These are phyloP conservation scores for Gloeostereum incarnatum DNA, from an alignment of 768 basidiomycete genomes.

Conservation along the genomic window DNA sequence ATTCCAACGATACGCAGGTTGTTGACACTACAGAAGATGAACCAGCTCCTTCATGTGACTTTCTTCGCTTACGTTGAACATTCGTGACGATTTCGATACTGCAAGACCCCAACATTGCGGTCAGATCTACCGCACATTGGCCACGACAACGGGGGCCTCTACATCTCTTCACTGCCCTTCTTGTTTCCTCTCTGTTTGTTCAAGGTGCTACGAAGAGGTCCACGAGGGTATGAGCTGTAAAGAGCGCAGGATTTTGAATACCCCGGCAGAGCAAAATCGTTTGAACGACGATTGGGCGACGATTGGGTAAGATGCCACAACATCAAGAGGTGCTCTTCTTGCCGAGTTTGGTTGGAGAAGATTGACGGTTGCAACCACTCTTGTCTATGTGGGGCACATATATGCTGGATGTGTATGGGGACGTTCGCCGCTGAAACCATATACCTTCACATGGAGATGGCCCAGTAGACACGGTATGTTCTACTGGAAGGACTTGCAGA, in stretches of 20 bases:
- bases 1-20: conserved; percentile 42
- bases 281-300: too few species aligned
- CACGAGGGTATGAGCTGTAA: conserved; percentile 46
- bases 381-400: too few species aligned
- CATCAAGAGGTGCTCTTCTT: too few species aligned
- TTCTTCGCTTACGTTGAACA: conserved; percentile 48
- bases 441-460: too few species aligned
- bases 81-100: conserved; percentile 50
- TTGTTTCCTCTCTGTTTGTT: conserved; percentile 39
- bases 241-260: conserved; percentile 19
- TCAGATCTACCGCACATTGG: conserved; percentile 44
- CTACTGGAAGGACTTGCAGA: too few species aligned
- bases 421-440: too few species aligned
- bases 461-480: too few species aligned
- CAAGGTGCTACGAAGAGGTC: conserved; percentile 35
- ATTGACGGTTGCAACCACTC: too few species aligned
- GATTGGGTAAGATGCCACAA: too few species aligned
- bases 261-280: too few species aligned
- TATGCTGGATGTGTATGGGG: too few species aligned
- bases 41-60: conserved; percentile 41
- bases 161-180: conserved; percentile 36
- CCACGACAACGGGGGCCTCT: neutral
- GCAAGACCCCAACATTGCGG: conserved; percentile 68
- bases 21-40: conserved; percentile 39
- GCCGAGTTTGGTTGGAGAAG: too few species aligned